phyloP scores from a whole-genome alignment of 2,329 filamentous ascomycete species.

The Bipolaris bicolor region DNA sequence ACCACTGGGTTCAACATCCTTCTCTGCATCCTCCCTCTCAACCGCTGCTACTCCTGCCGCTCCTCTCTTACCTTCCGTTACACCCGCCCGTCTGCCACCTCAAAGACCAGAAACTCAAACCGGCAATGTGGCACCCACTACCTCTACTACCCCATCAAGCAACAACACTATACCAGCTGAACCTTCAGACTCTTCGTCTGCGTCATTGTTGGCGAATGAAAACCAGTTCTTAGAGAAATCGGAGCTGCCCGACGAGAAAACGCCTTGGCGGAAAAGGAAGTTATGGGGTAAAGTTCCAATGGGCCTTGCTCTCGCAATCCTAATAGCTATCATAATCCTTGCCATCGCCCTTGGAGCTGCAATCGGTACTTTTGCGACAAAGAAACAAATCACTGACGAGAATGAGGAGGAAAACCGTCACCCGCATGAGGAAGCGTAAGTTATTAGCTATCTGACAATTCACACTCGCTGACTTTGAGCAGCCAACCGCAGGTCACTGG shows the following conservation, averaged over 20 bases:
- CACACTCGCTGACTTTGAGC: conserved; percentile 23
- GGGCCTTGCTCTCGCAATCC: conserved; percentile 56
- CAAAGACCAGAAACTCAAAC: conserved; percentile 44
- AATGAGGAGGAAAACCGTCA: conserved; percentile 20
- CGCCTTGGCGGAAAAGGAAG: conserved; percentile 51
- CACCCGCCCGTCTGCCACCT: conserved; percentile 38
- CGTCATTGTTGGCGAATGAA: conserved; percentile 34
- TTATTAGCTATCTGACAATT: background rate
- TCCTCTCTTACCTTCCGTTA: conserved; percentile 31
- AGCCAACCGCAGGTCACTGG: conserved; percentile 54
- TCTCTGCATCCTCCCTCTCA: conserved; percentile 28
- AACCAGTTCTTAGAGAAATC: conserved; percentile 38
- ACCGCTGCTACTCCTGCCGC: conserved; percentile 9
- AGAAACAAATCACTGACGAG: conserved; percentile 35
- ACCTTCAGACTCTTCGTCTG: conserved; percentile 37
- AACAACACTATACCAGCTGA: conserved; percentile 29
- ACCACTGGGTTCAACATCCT: conserved; percentile 25
- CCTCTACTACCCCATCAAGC: conserved; percentile 17
- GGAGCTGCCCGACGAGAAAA: conserved; percentile 29
- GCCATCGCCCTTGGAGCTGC: conserved; percentile 60
- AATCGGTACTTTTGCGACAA: conserved; percentile 60
- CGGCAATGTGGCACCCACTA: conserved; percentile 27
- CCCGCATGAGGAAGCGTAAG: conserved; percentile 41
- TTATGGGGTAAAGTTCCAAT: conserved; percentile 58
- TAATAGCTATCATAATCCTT: conserved; percentile 54